These are phyloP conservation scores for Moelleriella libera DNA, from an alignment of 2,329 filamentous ascomycete species.

Conservation along the genomic window DNA sequence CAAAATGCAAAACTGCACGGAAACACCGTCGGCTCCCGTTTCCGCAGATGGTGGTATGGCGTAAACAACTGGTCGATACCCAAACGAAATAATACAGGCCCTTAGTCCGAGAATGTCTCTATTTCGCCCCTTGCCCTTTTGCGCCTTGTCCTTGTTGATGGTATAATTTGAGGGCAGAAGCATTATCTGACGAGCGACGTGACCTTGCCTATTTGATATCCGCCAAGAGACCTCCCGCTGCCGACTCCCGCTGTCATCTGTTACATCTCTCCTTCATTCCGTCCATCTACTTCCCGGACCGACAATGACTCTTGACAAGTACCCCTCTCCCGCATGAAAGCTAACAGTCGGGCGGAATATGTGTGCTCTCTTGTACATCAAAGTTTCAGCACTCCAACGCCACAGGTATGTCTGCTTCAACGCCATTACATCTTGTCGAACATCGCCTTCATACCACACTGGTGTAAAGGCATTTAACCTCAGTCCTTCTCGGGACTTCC, in stretches of 20 bases:
- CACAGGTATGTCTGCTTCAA: slow-evolving; percentile 5
- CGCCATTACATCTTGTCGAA: slow-evolving; percentile 10
- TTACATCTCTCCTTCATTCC: no score
- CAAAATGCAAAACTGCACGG: slow-evolving; percentile 63
- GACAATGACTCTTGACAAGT: no score
- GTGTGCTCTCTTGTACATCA: not conserved
- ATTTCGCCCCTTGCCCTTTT: no score
- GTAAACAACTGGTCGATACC: slow-evolving; percentile 84
- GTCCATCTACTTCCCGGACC: no score
- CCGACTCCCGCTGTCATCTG: no score
- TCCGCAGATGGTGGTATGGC: slow-evolving; percentile 87
- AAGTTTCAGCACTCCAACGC: slow-evolving; percentile 3
- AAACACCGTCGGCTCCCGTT: slow-evolving; percentile 57
- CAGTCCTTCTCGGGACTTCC: slow-evolving; percentile 46
- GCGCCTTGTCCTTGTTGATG: no score
- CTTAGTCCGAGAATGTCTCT: no score
- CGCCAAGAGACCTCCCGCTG: no score
- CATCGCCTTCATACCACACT: slow-evolving; percentile 16
- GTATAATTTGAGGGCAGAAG: no score
- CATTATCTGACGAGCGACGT: no score
- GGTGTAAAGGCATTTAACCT: slow-evolving; percentile 13
- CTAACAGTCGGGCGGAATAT: not conserved
- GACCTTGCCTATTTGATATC: no score
- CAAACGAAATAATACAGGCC: slow-evolving; percentile 23
- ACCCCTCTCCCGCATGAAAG: no score